These are phyloP conservation scores for Phytophthora fragariae DNA, from an alignment of 352 stramenopile species.

Conservation along the genomic window DNA sequence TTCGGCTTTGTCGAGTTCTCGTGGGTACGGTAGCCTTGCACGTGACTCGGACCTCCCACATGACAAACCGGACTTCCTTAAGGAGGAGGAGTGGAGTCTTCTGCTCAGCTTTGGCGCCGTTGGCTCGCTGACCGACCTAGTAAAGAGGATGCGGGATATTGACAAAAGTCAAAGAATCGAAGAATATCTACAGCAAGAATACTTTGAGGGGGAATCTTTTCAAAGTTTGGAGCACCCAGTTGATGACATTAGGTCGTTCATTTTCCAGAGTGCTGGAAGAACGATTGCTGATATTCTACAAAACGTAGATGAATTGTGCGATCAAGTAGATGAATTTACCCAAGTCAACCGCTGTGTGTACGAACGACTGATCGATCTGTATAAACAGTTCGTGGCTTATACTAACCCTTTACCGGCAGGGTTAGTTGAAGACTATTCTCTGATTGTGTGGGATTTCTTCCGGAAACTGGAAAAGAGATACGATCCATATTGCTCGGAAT, in stretches of 20 bases:
- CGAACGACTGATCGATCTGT: background rate
- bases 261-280: background rate
- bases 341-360: conserved; percentile 7
- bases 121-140: background rate
- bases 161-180: conserved; percentile 1
- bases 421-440: conserved; percentile 7
- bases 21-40: background rate
- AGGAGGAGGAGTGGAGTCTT: background rate
- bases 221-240: background rate
- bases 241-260: background rate
- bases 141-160: background rate
- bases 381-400: background rate
- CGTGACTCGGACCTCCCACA: background rate
- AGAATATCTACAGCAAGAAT: background rate
- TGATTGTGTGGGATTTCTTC: conserved; percentile 4
- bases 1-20: background rate
- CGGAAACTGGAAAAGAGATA: background rate
- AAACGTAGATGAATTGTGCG: conserved; percentile 4
- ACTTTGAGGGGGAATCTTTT: background rate
- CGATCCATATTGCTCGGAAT: background rate
- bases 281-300: background rate
- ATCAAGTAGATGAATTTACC: conserved; percentile 6
- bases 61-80: background rate
- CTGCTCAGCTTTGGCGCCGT: conserved; percentile 6
- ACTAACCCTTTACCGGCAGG: background rate